phyloP scores from a whole-genome alignment of 2,329 filamentous ascomycete genomes.

The Rutstroemia sydowiana region DNA sequence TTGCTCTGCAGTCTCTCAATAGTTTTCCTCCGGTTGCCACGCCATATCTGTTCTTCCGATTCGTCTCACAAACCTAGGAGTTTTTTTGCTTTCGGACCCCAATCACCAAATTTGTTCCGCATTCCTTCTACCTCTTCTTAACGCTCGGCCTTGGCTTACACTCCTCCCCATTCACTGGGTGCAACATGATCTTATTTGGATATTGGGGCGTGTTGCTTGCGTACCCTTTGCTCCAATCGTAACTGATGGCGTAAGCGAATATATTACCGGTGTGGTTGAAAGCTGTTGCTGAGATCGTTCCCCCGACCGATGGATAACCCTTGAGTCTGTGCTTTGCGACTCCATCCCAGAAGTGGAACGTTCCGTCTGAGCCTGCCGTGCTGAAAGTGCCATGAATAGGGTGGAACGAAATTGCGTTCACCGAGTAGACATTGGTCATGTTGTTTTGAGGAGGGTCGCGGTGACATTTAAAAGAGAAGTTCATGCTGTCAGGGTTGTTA shows the following conservation, averaged over 20 bases:
- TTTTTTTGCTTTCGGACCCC: neutral
- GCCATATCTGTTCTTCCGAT: neutral
- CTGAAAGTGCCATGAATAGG: slow-evolving; percentile 96
- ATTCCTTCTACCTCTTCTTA: slow-evolving; percentile 29
- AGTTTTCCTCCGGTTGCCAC: neutral
- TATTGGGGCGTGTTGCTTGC: slow-evolving; percentile 68
- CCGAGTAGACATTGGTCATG: slow-evolving; percentile 81
- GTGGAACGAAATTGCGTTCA: slow-evolving; percentile 98
- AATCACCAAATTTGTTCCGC: neutral
- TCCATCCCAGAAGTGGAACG: slow-evolving; percentile 96
- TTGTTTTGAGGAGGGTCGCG: slow-evolving; percentile 71
- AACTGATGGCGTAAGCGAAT: slow-evolving; percentile 85
- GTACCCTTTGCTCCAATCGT: slow-evolving; percentile 98
- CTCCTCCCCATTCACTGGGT: slow-evolving; percentile 62
- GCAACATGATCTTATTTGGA: slow-evolving; percentile 78
- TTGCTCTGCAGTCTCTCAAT: neutral
- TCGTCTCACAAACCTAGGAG: neutral
- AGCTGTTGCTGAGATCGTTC: slow-evolving; percentile 82
- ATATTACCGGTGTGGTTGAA: slow-evolving; percentile 83
- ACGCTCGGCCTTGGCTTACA: slow-evolving; percentile 43
- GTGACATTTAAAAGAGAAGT: slow-evolving; percentile 99
- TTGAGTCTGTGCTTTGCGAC: slow-evolving; percentile 83
- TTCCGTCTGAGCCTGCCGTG: slow-evolving; percentile 90
- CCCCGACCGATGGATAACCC: slow-evolving; percentile 78
- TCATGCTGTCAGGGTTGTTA: slow-evolving; percentile 47